Base-by-base conservation (phyloP, 495 filamentous ascomycete species). In the Rostrohypoxylon terebratum region DNA sequence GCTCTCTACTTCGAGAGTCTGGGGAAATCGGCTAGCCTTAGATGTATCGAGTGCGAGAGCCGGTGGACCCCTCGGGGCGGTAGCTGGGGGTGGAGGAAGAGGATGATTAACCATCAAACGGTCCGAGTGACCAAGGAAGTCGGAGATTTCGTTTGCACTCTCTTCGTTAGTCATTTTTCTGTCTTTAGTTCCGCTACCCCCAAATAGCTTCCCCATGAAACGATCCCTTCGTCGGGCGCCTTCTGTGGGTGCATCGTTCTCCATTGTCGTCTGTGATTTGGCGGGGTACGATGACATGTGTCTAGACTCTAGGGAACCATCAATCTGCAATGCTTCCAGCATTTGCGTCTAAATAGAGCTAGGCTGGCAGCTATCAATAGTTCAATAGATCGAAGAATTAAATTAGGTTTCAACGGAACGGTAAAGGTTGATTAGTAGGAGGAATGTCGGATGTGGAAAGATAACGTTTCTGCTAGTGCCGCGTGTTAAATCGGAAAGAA, bases 201-300 rank as follows among this genome's bases (percentile, higher is more conserved):
- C 81, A 66, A 86, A 86, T 31, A 86, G 73, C 77, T 84, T 85
- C 47, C 84, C 84, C 80, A 86, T 86, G 16, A 86, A 59, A 53
- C 82, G 81, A 66, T 81, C 81, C 69, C 82, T 76, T 67, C 77
- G 83, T 50, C 81, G 79, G 44, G 79, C 71, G 21, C 80, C 78
- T 59, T 77, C 78, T 58, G 72, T 57, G 18, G 77, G 79, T 38
- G 76, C 72, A 42, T 83, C 81, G 77, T 81, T 80, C 72, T 86
- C 83, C 80, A 84, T 86, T 74, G 69, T 79, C 68, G 59, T 66
- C 59, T 57, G 31, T 65, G 54, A 63, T 59, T 63, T 51, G 59
- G 45, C 58, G 50, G 71, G 70, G 72, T 68, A 68, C 28, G 61
- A 59, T 60, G 69, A 53, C 63, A 71, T 71, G 20, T 68, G 54